phyloP scores from a whole-genome alignment of 176 grass and related monocot species.

The Carex kokanica region DNA sequence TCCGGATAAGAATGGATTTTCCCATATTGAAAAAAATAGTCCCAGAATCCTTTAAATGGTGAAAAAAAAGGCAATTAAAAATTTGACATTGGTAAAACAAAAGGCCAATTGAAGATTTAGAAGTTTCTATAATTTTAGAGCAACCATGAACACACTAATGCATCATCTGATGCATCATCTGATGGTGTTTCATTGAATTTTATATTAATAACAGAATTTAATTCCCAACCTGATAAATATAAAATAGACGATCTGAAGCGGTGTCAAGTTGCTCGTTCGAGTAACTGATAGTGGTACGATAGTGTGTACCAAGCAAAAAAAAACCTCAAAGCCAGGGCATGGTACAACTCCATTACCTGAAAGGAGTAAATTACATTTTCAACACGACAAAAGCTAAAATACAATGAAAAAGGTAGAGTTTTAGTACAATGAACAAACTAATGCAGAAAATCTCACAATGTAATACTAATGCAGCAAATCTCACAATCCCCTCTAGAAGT shows the following conservation, averaged over 20 bases:
- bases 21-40: not conserved
- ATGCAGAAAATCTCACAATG: too few species aligned
- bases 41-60: not conserved
- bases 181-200: not conserved
- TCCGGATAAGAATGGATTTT: not conserved
- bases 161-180: too few species aligned
- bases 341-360: slow-evolving; percentile 79
- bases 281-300: slow-evolving; percentile 79
- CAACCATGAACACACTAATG: not conserved
- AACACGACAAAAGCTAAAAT: not conserved
- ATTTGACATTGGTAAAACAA: not conserved
- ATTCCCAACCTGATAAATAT: slow-evolving; percentile 76
- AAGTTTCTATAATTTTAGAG: slow-evolving; percentile 18
- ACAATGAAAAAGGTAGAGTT: not conserved
- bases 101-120: not conserved
- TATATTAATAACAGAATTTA: not conserved
- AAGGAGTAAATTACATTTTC: slow-evolving; percentile 11
- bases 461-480: not conserved
- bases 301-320: slow-evolving; percentile 98
- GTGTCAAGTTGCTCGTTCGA: slow-evolving; percentile 65
- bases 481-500: not conserved
- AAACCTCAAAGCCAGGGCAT: slow-evolving; percentile 82
- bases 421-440: not conserved
- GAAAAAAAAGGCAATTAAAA: not conserved
- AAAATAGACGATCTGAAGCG: slow-evolving; percentile 88